Conservation (phyloP, 768 basidiomycete genomes). For the Dendrothele bispora region DNA sequence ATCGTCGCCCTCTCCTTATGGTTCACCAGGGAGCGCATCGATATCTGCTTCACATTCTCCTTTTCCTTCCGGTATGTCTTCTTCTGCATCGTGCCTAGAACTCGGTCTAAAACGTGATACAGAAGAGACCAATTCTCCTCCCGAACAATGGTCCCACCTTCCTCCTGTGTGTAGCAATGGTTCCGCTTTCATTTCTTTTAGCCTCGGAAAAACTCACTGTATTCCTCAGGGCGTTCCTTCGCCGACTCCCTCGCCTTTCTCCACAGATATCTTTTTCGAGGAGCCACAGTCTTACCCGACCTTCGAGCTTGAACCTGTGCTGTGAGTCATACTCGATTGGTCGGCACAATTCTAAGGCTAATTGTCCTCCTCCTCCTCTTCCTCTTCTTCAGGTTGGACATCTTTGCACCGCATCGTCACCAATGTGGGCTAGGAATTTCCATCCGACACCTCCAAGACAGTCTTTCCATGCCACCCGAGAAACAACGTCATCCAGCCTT, state of each 20-base stretch:
- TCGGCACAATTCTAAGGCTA: conserved; percentile 11
- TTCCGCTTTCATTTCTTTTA: too few species aligned
- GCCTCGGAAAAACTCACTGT: background rate
- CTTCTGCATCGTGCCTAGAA: background rate
- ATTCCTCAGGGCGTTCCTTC: too few species aligned
- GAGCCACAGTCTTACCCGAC: conserved; percentile 50
- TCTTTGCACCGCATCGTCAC: conserved; percentile 72
- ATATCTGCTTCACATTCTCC: conserved; percentile 59
- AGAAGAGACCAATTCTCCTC: conserved; percentile 52
- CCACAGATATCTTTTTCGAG: conserved; percentile 48
- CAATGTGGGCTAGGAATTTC: conserved; percentile 75
- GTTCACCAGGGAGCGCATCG: conserved; percentile 52
- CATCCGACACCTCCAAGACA: conserved; percentile 63
- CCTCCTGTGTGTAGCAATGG: too few species aligned
- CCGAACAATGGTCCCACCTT: conserved; percentile 48
- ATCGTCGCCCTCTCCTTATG: conserved; percentile 53
- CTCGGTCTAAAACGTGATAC: conserved; percentile 11
- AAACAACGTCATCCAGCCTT: conserved; percentile 76
- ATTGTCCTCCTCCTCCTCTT: conserved; percentile 9
- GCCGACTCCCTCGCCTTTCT: conserved; percentile 50
- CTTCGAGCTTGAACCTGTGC: conserved; percentile 61
- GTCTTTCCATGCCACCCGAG: conserved; percentile 47
- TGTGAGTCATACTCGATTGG: too few species aligned
- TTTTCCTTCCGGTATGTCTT: conserved; percentile 50
- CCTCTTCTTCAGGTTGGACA: conserved; percentile 54